These are phyloP conservation scores for Colletotrichum sp. DNA, from an alignment of 2,329 filamentous ascomycete genomes.

Conservation along the genomic window DNA sequence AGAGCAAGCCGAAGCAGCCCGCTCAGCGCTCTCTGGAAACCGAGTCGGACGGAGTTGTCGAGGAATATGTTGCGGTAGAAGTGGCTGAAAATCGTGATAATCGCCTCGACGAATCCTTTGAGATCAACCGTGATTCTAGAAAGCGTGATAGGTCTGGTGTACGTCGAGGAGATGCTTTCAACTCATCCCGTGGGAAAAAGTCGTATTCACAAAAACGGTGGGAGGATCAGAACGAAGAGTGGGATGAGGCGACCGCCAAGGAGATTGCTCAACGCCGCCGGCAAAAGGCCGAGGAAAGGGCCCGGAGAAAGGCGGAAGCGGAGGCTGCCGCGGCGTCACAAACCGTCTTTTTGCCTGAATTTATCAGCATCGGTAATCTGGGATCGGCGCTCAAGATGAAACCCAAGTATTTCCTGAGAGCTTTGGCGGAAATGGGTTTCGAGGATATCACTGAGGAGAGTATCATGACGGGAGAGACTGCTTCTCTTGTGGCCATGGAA, in stretches of 20 bases:
- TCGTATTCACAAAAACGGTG: not conserved
- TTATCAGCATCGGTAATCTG: slow-evolving; percentile 85
- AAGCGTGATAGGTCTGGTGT: slow-evolving; percentile 4
- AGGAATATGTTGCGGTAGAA: not conserved
- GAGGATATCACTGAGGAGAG: slow-evolving; percentile 83
- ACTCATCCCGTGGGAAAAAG: slow-evolving; percentile 5
- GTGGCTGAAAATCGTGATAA: not conserved
- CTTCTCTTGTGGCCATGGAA: slow-evolving; percentile 87
- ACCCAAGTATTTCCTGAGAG: slow-evolving; percentile 71
- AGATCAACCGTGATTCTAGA: slow-evolving; percentile 16
- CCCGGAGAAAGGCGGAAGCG: slow-evolving; percentile 42
- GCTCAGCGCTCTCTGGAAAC: not conserved
- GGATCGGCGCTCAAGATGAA: slow-evolving; percentile 76
- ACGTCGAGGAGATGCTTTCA: not conserved
- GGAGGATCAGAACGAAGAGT: slow-evolving; percentile 35
- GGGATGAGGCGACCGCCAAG: slow-evolving; percentile 40
- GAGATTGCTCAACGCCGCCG: slow-evolving; percentile 42
- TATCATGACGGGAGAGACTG: slow-evolving; percentile 88
- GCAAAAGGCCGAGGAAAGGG: slow-evolving; percentile 47
- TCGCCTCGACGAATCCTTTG: slow-evolving; percentile 17
- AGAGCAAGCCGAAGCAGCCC: not conserved
- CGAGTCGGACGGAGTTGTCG: not conserved
- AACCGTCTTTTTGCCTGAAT: slow-evolving; percentile 80
- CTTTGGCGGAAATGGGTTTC: slow-evolving; percentile 86
- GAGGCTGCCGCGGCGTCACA: slow-evolving; percentile 40